Evolutionary conservation across 2,329 filamentous ascomycete genomes (phyloP), one percentile per base, ranked within the genome.

Genomic region (Septoria linicola): DNA sequence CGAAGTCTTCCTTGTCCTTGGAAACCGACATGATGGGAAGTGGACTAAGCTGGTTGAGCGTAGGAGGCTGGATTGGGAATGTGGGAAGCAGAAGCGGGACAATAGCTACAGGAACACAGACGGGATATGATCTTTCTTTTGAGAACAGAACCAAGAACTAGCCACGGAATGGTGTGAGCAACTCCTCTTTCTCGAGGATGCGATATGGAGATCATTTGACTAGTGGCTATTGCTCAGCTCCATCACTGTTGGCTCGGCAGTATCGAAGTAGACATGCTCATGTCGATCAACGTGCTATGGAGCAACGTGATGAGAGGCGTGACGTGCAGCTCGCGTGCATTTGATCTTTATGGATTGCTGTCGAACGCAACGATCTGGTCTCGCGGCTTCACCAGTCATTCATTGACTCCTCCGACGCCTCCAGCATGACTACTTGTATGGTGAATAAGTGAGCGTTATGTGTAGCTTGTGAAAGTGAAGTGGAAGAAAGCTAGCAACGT

Each of bases 1-100:
- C 41, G 16, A 32, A 43, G 27, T 43, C 41, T 43, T 32, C 41
- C 23, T 19, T 43, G 5, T 43, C 25, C 19, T 31, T 32, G 41
- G 23, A 43, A 17, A 43, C 27, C 30, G 41, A 43, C 41, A 43
- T 43, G 41, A 31, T 32, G 11, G 16, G 14, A 17, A 17, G 31
- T 5, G 5, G 11, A 16, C 13, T 13, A n/a, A 4, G 31, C 5
- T 6, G 5, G n/a, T 16, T 34, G 31, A n/a, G 5, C 4, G 4
- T 4, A 16, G 4, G 13, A 5, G n/a, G 5, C 5, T 13, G 11
- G 14, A 16, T n/a, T 5, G 31, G n/a, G 11, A 7, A 13, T 34
- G 31, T n/a, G 31, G 5, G 31, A 7, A 16, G 31, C 4, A 34
- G 31, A 34, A n/a, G 13, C 31, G 5, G 13, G 14, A 13, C 5